Evolutionary conservation across 2,329 filamentous ascomycete species (phyloP), one percentile per base, ranked within the genome.

Genomic region (Cladosporium sp.): DNA sequence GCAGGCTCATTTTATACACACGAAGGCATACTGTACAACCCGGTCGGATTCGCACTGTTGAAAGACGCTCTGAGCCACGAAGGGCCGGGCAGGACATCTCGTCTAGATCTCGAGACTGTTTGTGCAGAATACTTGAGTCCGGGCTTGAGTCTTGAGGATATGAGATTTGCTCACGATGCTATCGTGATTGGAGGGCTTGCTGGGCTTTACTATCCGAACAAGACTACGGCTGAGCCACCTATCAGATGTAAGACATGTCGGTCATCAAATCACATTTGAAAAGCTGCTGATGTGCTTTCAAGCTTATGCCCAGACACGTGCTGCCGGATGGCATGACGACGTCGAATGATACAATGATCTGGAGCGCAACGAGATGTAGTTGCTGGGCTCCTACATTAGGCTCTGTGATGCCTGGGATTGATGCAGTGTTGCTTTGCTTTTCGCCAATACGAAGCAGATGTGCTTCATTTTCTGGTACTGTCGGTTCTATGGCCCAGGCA

Each of bases 1-100:
- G 75, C 71, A 1, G 75, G 74, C 2, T 60, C 63, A 0, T 63
- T 78, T 41, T 79, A 77, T 59, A 73, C 70, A 0, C 78, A 80
- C 54, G 76, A 79, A 52, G 72, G 72, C 3, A 65, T 75, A 29
- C 64, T 81, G 37, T 77, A 73, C 56, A 76, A 79, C 53, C 70
- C 74, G 0, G 62, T 80, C 19, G 67, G 68, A 0, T 73, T 68
- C 51, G 67, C 65, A 2, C 58, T 80, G 38, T 63, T 72, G 1
- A 63, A 73, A 8, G 77, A 80, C 61, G 77, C 76, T 13, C 65
- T 82, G 51, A 67, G 58, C 8, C 65, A 80, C 55, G 67, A 67
- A 38, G 76, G 78, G 1, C 74, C 73, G 0, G 76, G 70, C 0
- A 52, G 66, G 17, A 50, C 70, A 2, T 64, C 56, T 1, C 60